phyloP scores from a whole-genome alignment of 495 filamentous ascomycete species.

The Trichodelitschia bisporula region DNA sequence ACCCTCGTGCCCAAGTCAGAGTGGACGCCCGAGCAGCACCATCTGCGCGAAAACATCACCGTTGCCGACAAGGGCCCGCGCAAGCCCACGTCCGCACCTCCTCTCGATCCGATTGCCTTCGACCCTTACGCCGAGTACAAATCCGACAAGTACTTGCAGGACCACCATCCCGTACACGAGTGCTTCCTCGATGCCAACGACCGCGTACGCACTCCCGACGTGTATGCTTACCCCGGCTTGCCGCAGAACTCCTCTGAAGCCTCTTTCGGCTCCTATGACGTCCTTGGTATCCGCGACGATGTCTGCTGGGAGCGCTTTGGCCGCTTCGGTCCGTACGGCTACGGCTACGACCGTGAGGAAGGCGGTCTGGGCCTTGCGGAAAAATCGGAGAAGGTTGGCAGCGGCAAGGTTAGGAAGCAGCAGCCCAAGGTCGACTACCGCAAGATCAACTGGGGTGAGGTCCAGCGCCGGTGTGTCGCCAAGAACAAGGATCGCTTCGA shows the following conservation, averaged over 20 bases:
- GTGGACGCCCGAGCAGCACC: constrained; percentile 11
- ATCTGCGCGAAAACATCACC: neutral
- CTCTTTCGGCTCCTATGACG: constrained; percentile 15
- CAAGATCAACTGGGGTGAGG: constrained; percentile 14
- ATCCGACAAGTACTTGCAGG: constrained; percentile 10
- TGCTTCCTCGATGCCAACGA: constrained; percentile 17
- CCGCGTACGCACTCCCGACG: constrained; percentile 11
- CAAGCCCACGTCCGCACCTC: constrained; percentile 6
- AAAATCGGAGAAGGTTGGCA: constrained; percentile 12
- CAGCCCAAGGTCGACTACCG: constrained; percentile 14
- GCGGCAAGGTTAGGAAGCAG: constrained; percentile 13
- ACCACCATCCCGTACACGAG: constrained; percentile 11
- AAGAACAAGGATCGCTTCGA: constrained; percentile 18
- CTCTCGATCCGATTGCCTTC: constrained; percentile 14
- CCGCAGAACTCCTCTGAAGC: constrained; percentile 16
- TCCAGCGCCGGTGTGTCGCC: constrained; percentile 16
- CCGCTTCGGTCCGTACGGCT: constrained; percentile 17
- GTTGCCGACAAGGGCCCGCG: constrained; percentile 2
- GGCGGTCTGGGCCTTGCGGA: constrained; percentile 15
- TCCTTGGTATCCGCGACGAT: constrained; percentile 14
- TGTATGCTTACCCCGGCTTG: constrained; percentile 19
- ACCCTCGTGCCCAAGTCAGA: constrained; percentile 11
- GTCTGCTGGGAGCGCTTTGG: constrained; percentile 20
- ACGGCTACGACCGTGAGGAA: constrained; percentile 13
- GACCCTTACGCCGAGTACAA: constrained; percentile 16